A percentile compares a stretch with the other conserved stretches of the same genome.
phyloP scores from a whole-genome alignment of 257 asterid genomes.

The Capsicum chinense region DNA sequence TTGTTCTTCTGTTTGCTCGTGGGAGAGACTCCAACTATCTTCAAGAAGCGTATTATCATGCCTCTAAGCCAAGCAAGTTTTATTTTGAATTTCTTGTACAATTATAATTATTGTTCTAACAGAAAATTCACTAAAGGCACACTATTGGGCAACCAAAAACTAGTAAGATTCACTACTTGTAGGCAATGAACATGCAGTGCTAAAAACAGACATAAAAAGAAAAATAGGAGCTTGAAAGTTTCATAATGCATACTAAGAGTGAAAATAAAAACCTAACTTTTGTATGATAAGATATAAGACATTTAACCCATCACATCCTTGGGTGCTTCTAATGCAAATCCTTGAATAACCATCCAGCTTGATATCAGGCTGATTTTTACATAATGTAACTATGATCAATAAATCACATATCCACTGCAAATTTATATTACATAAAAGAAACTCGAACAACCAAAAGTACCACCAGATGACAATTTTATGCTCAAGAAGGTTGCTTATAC shows the following conservation, averaged over 20 bases:
- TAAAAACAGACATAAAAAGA: neutral
- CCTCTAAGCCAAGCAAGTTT: too few relatives aligned
- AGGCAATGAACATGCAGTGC: neutral
- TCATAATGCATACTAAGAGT: neutral
- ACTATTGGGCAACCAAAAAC: neutral
- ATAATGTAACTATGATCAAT: too few relatives aligned
- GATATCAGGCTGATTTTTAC: neutral
- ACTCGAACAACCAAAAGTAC: too few relatives aligned
- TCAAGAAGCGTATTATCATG: too few relatives aligned
- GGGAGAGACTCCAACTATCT: too few relatives aligned
- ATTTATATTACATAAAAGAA: too few relatives aligned
- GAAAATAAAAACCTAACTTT: neutral
- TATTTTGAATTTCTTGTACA: too few relatives aligned
- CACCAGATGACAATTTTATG: too few relatives aligned
- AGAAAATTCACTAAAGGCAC: neutral
- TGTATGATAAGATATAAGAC: neutral
- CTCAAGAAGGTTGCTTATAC: too few relatives aligned
- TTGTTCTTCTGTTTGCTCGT: too few relatives aligned
- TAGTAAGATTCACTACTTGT: constrained; percentile 1
- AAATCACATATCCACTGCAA: too few relatives aligned
- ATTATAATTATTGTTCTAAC: too few relatives aligned
- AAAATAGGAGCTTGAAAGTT: neutral
- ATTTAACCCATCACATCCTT: neutral
- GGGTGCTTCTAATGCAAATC: neutral
- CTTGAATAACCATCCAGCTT: neutral